A percentile compares a stretch with the other conserved stretches of the same genome.
phyloP scores from a whole-genome alignment of 345 rosid species.

The Microcos paniculata region DNA sequence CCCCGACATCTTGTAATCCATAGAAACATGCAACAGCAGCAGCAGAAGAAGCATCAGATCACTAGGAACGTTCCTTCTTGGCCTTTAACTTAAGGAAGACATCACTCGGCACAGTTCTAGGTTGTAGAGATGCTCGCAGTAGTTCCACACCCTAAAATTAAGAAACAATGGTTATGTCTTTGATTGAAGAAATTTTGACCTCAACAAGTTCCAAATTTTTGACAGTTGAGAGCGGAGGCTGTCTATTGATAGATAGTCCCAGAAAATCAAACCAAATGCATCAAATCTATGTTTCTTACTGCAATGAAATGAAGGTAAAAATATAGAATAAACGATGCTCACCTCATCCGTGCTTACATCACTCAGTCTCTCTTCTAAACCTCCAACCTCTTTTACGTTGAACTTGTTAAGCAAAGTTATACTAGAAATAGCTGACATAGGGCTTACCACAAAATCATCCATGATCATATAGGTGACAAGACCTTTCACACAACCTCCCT shows the following conservation, averaged over 20 bases:
- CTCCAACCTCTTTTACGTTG: slow-evolving; percentile 13
- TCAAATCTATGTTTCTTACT: too few relatives aligned
- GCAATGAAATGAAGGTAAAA: background rate
- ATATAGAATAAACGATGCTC: background rate
- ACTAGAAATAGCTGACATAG: slow-evolving; percentile 26
- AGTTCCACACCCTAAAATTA: background rate
- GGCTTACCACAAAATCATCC: slow-evolving; percentile 29
- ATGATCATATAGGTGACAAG: slow-evolving; percentile 30
- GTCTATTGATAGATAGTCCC: too few relatives aligned
- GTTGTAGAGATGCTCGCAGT: background rate
- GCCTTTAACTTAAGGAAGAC: background rate
- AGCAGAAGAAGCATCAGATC: background rate
- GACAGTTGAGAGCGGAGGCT: too few relatives aligned
- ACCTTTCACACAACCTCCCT: slow-evolving; percentile 33
- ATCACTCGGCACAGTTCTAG: background rate
- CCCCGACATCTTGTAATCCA: background rate
- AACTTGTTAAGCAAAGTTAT: slow-evolving; percentile 18
- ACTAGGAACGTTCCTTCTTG: background rate
- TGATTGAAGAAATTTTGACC: too few relatives aligned
- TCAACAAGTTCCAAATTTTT: too few relatives aligned
- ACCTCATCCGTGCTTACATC: background rate
- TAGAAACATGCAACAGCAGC: background rate
- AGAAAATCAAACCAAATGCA: background rate
- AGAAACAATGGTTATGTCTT: too few relatives aligned
- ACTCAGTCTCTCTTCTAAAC: slow-evolving; percentile 18